phyloP scores from a whole-genome alignment of 306 rosid species.

The Albizia julibrissin region DNA sequence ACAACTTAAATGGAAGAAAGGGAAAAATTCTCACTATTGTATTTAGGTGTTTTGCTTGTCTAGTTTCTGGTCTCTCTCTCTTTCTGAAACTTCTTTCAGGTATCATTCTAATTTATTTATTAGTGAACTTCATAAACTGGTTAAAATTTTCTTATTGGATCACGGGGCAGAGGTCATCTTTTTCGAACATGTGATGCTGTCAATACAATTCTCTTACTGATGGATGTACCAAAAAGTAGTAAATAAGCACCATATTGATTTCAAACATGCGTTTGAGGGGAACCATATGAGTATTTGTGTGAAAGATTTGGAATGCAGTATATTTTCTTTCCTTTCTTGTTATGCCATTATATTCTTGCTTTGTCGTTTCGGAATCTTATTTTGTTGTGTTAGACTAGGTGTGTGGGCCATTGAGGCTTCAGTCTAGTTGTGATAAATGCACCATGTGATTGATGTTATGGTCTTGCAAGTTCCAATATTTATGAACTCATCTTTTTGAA shows the following conservation, averaged over 20 bases:
- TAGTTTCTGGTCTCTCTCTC: neutral
- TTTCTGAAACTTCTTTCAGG: neutral
- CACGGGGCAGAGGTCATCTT: slow-evolving; percentile 16
- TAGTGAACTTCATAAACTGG: slow-evolving; percentile 13
- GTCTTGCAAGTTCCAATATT: neutral
- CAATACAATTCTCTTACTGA: neutral
- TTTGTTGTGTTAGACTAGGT: neutral
- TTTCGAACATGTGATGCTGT: neutral
- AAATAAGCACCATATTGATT: neutral
- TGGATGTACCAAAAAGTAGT: neutral
- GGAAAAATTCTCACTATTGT: neutral
- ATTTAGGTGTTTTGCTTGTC: neutral
- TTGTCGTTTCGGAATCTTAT: neutral
- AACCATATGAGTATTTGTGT: neutral
- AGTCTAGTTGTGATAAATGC: neutral
- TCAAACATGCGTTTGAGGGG: neutral
- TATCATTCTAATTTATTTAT: neutral
- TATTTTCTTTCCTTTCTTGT: neutral
- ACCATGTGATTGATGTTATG: neutral
- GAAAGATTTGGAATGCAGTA: neutral
- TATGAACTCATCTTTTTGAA: neutral
- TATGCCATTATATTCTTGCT: neutral
- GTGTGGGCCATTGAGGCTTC: neutral
- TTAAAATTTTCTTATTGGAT: slow-evolving; percentile 23
- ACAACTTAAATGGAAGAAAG: neutral